phyloP scores from a whole-genome alignment of 805 yeast genomes.

The Lipomyces chichibuensis region DNA sequence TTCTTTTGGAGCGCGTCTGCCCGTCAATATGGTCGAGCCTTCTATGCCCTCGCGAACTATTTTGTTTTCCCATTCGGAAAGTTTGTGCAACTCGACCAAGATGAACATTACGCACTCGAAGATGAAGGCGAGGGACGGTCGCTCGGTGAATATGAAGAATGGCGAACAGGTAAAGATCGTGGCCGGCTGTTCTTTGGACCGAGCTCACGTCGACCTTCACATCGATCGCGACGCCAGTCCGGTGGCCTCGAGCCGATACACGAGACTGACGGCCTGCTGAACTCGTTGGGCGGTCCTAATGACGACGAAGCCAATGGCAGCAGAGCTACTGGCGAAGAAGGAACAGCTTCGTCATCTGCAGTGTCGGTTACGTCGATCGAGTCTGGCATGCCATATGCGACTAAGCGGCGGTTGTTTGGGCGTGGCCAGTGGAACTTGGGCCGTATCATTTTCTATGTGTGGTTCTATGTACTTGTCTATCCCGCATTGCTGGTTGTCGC shows the following conservation, averaged over 20 bases:
- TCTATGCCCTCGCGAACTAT: slow-evolving; percentile 68
- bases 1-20: slow-evolving; percentile 54
- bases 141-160: slow-evolving; percentile 65
- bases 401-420: slow-evolving; percentile 68
- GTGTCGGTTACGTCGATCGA: slow-evolving; percentile 24
- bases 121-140: slow-evolving; percentile 89
- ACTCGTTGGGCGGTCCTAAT: slow-evolving; percentile 30
- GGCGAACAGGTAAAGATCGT: slow-evolving; percentile 78
- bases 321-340: neutral
- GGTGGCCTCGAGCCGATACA: slow-evolving; percentile 26
- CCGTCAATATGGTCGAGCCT: slow-evolving; percentile 62
- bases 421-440: slow-evolving; percentile 91
- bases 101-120: slow-evolving; percentile 78
- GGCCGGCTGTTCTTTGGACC: slow-evolving; percentile 83
- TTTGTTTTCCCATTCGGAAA: slow-evolving; percentile 87
- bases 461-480: slow-evolving; percentile 68
- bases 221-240: slow-evolving; percentile 15
- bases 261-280: slow-evolving; percentile 27
- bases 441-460: slow-evolving; percentile 70
- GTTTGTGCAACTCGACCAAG: slow-evolving; percentile 75
- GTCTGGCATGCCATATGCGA: slow-evolving; percentile 13
- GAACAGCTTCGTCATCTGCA: slow-evolving; percentile 1
- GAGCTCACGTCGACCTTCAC: slow-evolving; percentile 28
- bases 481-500: slow-evolving; percentile 66
- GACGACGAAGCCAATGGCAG: slow-evolving; percentile 14